Evolutionary conservation across 495 filamentous ascomycete species (phyloP).

Genomic region (Hyaloscypha finlandica): DNA sequence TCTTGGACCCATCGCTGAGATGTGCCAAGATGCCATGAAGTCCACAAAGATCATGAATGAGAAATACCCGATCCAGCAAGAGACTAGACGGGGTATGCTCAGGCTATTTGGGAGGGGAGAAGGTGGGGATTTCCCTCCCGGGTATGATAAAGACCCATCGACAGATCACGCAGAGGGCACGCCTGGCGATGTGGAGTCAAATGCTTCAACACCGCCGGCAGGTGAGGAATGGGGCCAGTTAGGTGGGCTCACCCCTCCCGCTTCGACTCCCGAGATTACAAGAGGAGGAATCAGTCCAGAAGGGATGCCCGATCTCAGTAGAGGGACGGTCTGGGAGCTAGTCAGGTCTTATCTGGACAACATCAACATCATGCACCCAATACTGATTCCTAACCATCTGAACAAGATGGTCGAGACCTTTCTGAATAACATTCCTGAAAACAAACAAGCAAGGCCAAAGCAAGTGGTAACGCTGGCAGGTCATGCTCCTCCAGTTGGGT

Average conservation of each 20-base stretch:
- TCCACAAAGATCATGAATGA: slow-evolving; percentile 49
- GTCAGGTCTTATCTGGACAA: slow-evolving; percentile 72
- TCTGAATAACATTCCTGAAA: slow-evolving; percentile 33
- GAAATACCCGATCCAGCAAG: slow-evolving; percentile 65
- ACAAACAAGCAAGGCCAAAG: slow-evolving; percentile 16
- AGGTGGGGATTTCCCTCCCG: slow-evolving; percentile 53
- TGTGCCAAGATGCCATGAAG: slow-evolving; percentile 50
- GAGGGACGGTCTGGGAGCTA: slow-evolving; percentile 61
- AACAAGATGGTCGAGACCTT: slow-evolving; percentile 52
- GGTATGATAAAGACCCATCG: slow-evolving; percentile 36
- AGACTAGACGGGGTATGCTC: slow-evolving; percentile 74
- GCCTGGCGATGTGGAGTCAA: slow-evolving; percentile 41
- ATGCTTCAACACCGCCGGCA: slow-evolving; percentile 49
- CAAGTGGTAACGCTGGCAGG: slow-evolving; percentile 6
- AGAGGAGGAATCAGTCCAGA: slow-evolving; percentile 57
- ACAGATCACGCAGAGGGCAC: slow-evolving; percentile 37
- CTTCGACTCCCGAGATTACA: slow-evolving; percentile 28
- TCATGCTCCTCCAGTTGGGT: slow-evolving; percentile 32
- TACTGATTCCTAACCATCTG: slow-evolving; percentile 59
- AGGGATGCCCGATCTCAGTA: slow-evolving; percentile 65
- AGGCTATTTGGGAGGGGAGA: slow-evolving; percentile 80
- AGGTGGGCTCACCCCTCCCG: slow-evolving; percentile 45
- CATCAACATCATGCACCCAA: slow-evolving; percentile 89
- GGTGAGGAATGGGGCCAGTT: slow-evolving; percentile 42
- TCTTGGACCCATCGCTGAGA: slow-evolving; percentile 63